A percentile compares a stretch with the other conserved stretches of the same genome.
phyloP scores from a whole-genome alignment of 73 alveolate species.

The Urostyla sp. region DNA sequence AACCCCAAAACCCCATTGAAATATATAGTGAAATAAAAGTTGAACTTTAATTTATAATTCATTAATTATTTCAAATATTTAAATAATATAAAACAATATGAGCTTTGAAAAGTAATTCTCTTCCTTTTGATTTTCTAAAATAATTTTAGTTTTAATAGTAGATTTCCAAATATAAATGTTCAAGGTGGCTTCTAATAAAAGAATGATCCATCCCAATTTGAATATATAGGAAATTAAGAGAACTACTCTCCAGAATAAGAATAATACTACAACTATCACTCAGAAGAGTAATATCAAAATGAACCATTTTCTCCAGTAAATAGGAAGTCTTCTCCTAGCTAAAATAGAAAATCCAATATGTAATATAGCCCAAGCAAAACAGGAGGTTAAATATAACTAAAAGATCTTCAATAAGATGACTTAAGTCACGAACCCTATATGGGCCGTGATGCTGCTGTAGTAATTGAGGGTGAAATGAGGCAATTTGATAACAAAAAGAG shows the following conservation, averaged over 20 bases:
- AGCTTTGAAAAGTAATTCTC: constrained; percentile 5
- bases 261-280: too few relatives aligned
- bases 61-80: not conserved
- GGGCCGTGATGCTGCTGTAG: constrained; percentile 51
- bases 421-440: constrained; percentile 35
- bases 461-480: constrained; percentile 58
- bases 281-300: not conserved
- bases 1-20: not conserved
- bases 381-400: constrained; percentile 27
- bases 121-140: constrained; percentile 1
- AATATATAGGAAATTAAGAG: constrained; percentile 6
- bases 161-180: not conserved
- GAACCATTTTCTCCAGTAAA: not conserved
- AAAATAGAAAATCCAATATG: constrained; percentile 29
- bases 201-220: not conserved
- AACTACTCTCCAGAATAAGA: not conserved
- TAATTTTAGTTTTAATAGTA: not conserved
- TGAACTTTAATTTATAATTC: too few relatives aligned
- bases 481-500: constrained; percentile 30
- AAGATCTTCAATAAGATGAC: constrained; percentile 9
- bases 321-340: not conserved
- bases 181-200: not conserved
- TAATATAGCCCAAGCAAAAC: constrained; percentile 43
- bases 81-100: not conserved
- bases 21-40: not conserved